A percentile compares a stretch with the other conserved stretches of the same genome.
Evolutionary conservation across 176 grass and related monocot species (phyloP).

Genomic region (Otatea glauca): DNA sequence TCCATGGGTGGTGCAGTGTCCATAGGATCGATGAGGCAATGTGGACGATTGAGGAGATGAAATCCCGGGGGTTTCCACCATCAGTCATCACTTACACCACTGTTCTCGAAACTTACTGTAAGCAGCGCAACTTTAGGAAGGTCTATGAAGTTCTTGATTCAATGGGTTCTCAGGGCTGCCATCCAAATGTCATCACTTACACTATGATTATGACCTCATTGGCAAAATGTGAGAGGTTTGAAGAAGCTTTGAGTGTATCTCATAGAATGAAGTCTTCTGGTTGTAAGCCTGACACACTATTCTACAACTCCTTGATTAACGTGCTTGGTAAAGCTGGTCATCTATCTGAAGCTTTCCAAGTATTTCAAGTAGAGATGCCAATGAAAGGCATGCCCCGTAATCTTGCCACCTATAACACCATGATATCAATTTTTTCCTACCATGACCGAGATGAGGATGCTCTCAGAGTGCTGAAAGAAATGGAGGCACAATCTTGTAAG

Average conservation of each 20-base stretch:
- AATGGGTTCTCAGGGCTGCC: slow-evolving; percentile 68
- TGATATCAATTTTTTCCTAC: slow-evolving; percentile 76
- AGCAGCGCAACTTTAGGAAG: slow-evolving; percentile 60
- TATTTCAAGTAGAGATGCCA: slow-evolving; percentile 79
- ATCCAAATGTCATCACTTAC: slow-evolving; percentile 80
- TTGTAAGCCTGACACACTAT: slow-evolving; percentile 74
- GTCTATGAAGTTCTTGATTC: slow-evolving; percentile 81
- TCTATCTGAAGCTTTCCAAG: slow-evolving; percentile 62
- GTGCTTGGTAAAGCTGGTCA: slow-evolving; percentile 62
- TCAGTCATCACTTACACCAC: slow-evolving; percentile 78
- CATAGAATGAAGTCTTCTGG: slow-evolving; percentile 73
- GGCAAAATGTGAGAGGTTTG: slow-evolving; percentile 57
- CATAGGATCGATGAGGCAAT: slow-evolving; percentile 72
- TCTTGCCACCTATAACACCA: slow-evolving; percentile 77
- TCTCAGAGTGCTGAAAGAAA: slow-evolving; percentile 65
- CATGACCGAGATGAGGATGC: slow-evolving; percentile 63
- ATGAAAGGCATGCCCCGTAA: slow-evolving; percentile 53
- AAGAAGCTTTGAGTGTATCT: slow-evolving; percentile 67
- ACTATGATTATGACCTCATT: slow-evolving; percentile 81
- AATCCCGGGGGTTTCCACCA: slow-evolving; percentile 51
- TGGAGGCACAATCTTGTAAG: slow-evolving; percentile 62
- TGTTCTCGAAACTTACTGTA: slow-evolving; percentile 80
- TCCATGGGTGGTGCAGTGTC: slow-evolving; percentile 84
- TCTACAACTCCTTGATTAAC: slow-evolving; percentile 87
- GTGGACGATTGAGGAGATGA: slow-evolving; percentile 85